Evolutionary conservation across 164 flowering plant species (phyloP).

Genomic region (Chimonanthus salicifolius): DNA sequence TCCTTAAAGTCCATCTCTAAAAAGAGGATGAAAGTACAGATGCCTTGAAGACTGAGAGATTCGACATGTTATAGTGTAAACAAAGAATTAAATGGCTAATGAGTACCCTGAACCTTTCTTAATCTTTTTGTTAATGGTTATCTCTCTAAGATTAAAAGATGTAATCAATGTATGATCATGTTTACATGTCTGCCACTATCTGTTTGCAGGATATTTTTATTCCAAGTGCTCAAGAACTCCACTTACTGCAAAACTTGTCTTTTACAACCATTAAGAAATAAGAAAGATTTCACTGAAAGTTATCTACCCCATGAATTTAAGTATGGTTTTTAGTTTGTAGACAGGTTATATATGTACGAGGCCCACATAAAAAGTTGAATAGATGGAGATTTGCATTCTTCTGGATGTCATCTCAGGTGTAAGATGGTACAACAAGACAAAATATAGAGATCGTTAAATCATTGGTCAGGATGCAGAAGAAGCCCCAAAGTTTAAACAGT

Average conservation of each 20-base stretch:
- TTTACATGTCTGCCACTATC: constrained; percentile 8
- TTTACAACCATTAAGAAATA: not conserved
- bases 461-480: constrained; percentile 11
- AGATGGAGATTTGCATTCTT: not conserved
- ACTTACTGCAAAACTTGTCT: not conserved
- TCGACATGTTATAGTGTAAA: not conserved
- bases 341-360: not conserved
- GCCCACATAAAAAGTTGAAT: constrained; percentile 8
- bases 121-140: constrained; percentile 3
- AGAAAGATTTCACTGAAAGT: not conserved
- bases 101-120: not conserved
- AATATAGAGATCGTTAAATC: not conserved
- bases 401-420: constrained; percentile 9
- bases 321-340: not conserved
- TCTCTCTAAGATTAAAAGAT: constrained; percentile 8
- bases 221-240: not conserved
- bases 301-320: not conserved
- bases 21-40: not conserved
- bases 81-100: not conserved
- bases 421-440: not conserved
- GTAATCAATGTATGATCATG: constrained; percentile 3
- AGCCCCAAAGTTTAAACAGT: constrained; percentile 8
- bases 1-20: not conserved
- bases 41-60: constrained; percentile 5
- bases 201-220: not conserved